phyloP scores from a whole-genome alignment of 139 green algal genomes.

The Axilococcus clingmanii region DNA sequence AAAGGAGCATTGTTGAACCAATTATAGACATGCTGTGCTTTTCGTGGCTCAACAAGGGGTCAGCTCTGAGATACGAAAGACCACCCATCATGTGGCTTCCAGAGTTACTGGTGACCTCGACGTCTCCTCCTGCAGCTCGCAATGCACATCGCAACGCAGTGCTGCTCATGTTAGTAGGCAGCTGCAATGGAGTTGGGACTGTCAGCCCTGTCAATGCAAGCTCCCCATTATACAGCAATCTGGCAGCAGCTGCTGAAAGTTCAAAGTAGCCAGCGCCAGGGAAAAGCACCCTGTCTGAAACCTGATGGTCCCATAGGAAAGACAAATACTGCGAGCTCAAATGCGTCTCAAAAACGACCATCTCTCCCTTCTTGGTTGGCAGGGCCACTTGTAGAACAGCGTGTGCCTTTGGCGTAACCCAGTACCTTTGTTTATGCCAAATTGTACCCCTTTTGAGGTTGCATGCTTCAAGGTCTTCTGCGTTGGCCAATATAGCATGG shows the following conservation, averaged over 20 bases:
- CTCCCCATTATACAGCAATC: not conserved
- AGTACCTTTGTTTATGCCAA: not conserved
- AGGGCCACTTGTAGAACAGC: not conserved
- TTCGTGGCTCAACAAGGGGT: too few relatives aligned
- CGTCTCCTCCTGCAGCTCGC: too few relatives aligned
- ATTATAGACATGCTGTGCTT: too few relatives aligned
- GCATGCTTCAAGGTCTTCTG: not conserved
- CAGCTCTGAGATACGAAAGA: too few relatives aligned
- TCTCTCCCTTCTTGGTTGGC: not conserved
- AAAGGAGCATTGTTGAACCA: too few relatives aligned
- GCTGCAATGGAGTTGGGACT: too few relatives aligned
- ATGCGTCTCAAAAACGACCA: not conserved
- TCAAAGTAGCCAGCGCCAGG: conserved; percentile 52
- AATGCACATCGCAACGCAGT: too few relatives aligned
- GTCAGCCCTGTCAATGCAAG: too few relatives aligned
- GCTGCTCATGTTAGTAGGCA: too few relatives aligned
- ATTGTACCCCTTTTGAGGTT: not conserved
- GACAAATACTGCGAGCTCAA: not conserved
- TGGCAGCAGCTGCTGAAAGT: conserved; percentile 18
- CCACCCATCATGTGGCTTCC: too few relatives aligned
- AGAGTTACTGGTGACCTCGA: too few relatives aligned
- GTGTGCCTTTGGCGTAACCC: not conserved
- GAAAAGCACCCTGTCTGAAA: conserved; percentile 14
- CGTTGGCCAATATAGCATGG: conserved; percentile 4
- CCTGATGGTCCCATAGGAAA: conserved; percentile 61